Evolutionary conservation across 257 asterid species (phyloP).

Genomic region (Dorcoceras hygrometricum): DNA sequence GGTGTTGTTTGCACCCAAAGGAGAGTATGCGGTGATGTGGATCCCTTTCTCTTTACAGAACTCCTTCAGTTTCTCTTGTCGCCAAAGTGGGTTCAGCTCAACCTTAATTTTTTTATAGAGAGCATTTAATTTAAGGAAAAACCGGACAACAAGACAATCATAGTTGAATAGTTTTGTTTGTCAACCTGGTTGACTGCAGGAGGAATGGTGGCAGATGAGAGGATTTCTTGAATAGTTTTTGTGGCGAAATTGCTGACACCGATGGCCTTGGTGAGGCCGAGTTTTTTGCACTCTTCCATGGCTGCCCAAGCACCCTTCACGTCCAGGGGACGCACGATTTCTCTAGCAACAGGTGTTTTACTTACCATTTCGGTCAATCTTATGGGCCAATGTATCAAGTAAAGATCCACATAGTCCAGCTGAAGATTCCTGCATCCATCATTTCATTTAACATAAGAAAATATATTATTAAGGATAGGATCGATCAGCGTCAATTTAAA

Average conservation of each 20-base stretch:
- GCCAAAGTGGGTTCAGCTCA: constrained; percentile 62
- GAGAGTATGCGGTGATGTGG: constrained; percentile 58
- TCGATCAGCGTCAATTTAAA: too few relatives aligned
- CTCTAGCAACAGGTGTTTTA: constrained; percentile 28
- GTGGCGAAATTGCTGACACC: constrained; percentile 68
- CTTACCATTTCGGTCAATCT: constrained; percentile 33
- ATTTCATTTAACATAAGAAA: too few relatives aligned
- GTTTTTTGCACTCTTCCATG: constrained; percentile 59
- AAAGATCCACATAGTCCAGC: constrained; percentile 64
- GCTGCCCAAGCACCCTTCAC: constrained; percentile 57
- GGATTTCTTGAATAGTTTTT: constrained; percentile 33
- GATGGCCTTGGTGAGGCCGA: constrained; percentile 62
- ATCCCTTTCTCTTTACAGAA: constrained; percentile 47
- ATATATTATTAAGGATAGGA: too few relatives aligned
- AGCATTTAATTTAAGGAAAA: too few relatives aligned
- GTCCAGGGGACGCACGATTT: constrained; percentile 37
- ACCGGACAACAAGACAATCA: too few relatives aligned
- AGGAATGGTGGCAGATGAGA: constrained; percentile 46
- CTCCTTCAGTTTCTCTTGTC: constrained; percentile 43
- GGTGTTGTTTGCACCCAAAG: constrained; percentile 59
- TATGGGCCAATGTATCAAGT: constrained; percentile 51
- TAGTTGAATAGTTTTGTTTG: too few relatives aligned
- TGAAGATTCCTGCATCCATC: constrained; percentile 40
- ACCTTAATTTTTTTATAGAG: too few relatives aligned
- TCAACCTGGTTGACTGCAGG: constrained; percentile 67